Base-by-base conservation (phyloP, 495 filamentous ascomycete genomes). In the Lichina pygmaea region DNA sequence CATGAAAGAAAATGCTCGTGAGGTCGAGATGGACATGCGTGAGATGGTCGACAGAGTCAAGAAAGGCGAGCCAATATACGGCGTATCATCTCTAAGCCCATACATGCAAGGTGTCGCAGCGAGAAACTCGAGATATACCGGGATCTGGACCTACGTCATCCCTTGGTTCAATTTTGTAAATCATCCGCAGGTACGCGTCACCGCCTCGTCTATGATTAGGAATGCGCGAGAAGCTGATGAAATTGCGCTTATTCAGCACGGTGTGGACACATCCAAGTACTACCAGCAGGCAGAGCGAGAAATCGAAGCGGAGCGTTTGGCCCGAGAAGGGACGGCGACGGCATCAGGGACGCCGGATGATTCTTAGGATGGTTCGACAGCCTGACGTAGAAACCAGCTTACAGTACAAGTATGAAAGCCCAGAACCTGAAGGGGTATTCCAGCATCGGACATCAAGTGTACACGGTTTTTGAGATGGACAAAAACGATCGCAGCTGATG, bases 161-260 rank as follows among this genome's bases (percentile, higher is more conserved):
- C 89, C 89, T 15, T 93, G 83, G 89, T 81, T 91, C 66, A 97
- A 97, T 65, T 72, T 94, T 60, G 86, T 93, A 49, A 94, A 97
- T 59, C 89, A 97, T 63, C 77, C 73, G 53, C 83, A 78, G 61
- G 75, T 77, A 57, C 53, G 58, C 52, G 30, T 37, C 33, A 17
- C 16, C 17, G 41, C 11, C 7, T 3, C 24, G 17, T n/a, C 9
- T 12, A 31, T 16, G 12, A 11, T 33, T 24, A 2, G 2, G 1
- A 11, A 7, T 8, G 16, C 12, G 10, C 7, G 8, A 41, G 13
- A 42, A 48, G 31, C 12, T 48, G 38, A 8, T 41, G 4, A 34
- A 46, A 34, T 24, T 24, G 24, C 24, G 24, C 24, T 24, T 24
- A 4, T 24, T 24, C 24, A 93, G 70, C 89, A 97, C 59, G 89